Percentiles rank a stretch among this genome's conserved stretches.
Evolutionary conservation across 2,329 filamentous ascomycete species (phyloP).

Genomic region (Ophiocordyceps australis): DNA sequence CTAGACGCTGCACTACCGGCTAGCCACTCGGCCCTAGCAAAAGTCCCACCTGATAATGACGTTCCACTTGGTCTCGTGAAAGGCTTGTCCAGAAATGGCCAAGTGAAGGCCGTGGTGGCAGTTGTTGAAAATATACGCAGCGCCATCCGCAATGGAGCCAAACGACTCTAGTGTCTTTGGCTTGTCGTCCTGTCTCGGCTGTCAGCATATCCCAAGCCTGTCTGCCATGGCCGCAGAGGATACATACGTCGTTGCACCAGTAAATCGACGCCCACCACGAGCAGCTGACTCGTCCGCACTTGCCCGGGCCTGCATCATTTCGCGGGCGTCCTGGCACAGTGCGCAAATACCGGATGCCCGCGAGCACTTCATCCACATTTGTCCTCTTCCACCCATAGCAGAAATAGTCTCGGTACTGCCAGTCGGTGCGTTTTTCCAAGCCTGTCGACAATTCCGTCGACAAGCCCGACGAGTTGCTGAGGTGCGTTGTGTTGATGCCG

Average conservation of each 20-base stretch:
- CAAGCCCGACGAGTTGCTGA: not conserved
- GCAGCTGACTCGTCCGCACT: conserved; percentile 7
- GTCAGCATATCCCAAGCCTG: not conserved
- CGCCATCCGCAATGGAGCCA: conserved; percentile 1
- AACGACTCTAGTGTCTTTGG: not conserved
- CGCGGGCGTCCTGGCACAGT: not conserved
- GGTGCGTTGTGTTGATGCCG: not conserved
- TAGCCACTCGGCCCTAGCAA: no score
- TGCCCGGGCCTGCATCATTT: conserved; percentile 3
- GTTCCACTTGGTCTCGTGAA: not conserved
- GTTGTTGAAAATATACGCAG: not conserved
- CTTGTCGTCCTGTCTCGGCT: not conserved
- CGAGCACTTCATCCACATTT: not conserved
- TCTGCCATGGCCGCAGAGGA: not conserved
- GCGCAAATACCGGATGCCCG: conserved; percentile 4
- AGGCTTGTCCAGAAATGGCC: not conserved
- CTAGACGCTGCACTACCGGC: no score
- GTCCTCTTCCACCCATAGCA: not conserved
- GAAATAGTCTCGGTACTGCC: not conserved
- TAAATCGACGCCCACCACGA: conserved; percentile 4
- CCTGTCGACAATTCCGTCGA: not conserved
- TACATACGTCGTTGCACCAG: conserved; percentile 9
- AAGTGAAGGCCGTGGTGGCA: not conserved
- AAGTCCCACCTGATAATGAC: not conserved
- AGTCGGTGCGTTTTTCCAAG: conserved; percentile 2